Evolutionary conservation across 1,139 yeast species (phyloP).

Genomic region (Hyphopichia pseudoburtonii): DNA sequence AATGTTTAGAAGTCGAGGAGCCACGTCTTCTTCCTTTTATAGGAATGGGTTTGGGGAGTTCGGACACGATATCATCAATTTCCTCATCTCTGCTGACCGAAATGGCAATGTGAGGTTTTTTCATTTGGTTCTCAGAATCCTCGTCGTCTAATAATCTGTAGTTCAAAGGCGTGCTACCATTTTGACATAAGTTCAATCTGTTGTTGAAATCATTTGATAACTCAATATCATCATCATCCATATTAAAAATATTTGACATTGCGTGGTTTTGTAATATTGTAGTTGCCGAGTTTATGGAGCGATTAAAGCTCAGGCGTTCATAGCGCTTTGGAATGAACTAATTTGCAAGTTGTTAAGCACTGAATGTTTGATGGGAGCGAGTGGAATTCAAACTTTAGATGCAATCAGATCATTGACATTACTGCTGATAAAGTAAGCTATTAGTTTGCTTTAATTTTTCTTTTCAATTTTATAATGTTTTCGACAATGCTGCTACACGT

Average conservation of each 20-base stretch:
- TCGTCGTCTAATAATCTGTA: conserved; percentile 16
- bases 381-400: no score
- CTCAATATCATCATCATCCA: conserved; percentile 3
- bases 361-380: no score
- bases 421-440: no score
- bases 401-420: no score
- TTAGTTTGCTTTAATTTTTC: no score
- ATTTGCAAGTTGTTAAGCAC: neutral
- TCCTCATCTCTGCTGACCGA: neutral
- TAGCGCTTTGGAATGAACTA: neutral
- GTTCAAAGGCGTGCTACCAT: conserved; percentile 11
- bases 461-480: no score
- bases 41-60: conserved; percentile 9
- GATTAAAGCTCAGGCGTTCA: neutral
- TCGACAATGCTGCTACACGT: neutral
- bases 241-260: conserved; percentile 2
- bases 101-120: neutral
- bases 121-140: neutral
- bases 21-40: conserved; percentile 14
- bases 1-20: conserved; percentile 10
- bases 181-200: neutral
- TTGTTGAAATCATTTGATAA: neutral
- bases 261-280: no score
- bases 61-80: conserved; percentile 7
- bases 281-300: neutral